Percentiles rank a stretch among this genome's conserved stretches.
These are phyloP conservation scores for Cyberlindnera saturnus DNA, from an alignment of 805 yeast genomes.

Conservation along the genomic window DNA sequence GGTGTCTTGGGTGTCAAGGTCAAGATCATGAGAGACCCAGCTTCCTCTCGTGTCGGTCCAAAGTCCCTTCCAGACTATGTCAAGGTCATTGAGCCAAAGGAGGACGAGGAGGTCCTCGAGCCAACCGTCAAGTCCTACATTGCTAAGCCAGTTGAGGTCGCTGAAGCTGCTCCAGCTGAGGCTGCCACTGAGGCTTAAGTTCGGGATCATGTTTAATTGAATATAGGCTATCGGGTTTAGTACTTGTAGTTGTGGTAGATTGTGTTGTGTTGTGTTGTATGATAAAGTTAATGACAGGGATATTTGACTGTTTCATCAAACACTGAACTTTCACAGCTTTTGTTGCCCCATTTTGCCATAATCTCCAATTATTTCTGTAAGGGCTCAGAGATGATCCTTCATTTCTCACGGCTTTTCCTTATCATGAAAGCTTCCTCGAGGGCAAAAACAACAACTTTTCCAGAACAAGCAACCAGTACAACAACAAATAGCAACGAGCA, in stretches of 20 bases:
- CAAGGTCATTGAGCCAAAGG: slow-evolving; percentile 90
- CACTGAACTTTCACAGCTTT: background rate
- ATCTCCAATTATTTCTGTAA: too few relatives aligned
- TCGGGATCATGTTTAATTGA: slow-evolving; percentile 14
- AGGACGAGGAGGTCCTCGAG: slow-evolving; percentile 73
- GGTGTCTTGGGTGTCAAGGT: slow-evolving; percentile 99
- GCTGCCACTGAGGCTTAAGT: slow-evolving; percentile 16
- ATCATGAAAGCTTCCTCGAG: background rate
- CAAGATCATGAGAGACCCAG: slow-evolving; percentile 99
- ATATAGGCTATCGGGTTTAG: background rate
- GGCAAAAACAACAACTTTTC: background rate
- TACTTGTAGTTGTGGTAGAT: background rate
- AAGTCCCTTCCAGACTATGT: slow-evolving; percentile 93
- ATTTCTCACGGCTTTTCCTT: background rate
- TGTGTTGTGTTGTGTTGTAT: too few relatives aligned
- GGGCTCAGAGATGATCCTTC: background rate
- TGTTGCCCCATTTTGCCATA: too few relatives aligned
- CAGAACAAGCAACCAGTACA: background rate
- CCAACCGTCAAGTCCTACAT: slow-evolving; percentile 79
- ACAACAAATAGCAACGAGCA: background rate
- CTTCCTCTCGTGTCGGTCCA: slow-evolving; percentile 78
- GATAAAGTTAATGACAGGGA: background rate
- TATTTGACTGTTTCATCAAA: too few relatives aligned
- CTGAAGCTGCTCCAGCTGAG: slow-evolving; percentile 12
- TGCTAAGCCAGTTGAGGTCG: slow-evolving; percentile 25